A percentile compares a stretch with the other conserved stretches of the same genome.
phyloP scores from a whole-genome alignment of 345 rosid genomes.

The Murraya koenigii region DNA sequence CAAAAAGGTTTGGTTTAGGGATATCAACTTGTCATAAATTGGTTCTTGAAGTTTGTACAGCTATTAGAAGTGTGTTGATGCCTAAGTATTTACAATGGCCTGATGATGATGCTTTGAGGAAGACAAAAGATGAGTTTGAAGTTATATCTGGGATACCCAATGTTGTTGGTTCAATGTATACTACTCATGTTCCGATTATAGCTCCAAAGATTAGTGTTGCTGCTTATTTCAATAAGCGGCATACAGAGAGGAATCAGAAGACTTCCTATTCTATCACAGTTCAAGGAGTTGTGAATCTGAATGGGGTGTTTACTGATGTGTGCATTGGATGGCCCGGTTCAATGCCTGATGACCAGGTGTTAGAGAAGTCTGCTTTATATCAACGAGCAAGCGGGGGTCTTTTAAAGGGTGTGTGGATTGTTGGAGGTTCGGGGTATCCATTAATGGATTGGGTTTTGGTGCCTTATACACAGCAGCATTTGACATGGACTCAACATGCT shows the following conservation, averaged over 20 bases:
- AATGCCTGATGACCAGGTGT: constrained; percentile 73
- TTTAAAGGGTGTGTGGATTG: constrained; percentile 64
- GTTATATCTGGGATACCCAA: constrained; percentile 61
- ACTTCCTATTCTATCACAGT: constrained; percentile 71
- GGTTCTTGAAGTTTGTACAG: constrained; percentile 75
- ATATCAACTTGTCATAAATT: constrained; percentile 82
- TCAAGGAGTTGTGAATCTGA: constrained; percentile 69
- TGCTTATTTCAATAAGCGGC: constrained; percentile 74
- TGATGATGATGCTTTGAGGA: constrained; percentile 48
- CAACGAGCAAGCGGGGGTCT: constrained; percentile 72
- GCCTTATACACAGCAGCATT: constrained; percentile 66
- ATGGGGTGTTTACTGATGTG: constrained; percentile 75
- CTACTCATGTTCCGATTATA: constrained; percentile 77
- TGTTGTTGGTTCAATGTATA: constrained; percentile 73
- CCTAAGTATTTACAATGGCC: constrained; percentile 82
- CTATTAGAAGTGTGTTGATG: constrained; percentile 70
- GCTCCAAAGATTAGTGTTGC: constrained; percentile 78
- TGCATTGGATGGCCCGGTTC: constrained; percentile 93
- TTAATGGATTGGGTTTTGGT: constrained; percentile 79
- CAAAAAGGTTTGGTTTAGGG: constrained; percentile 74
- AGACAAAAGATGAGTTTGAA: constrained; percentile 45
- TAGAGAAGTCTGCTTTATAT: constrained; percentile 68
- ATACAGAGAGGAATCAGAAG: constrained; percentile 77
- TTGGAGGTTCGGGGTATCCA: constrained; percentile 66
- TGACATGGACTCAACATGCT: constrained; percentile 85